Percentiles rank a stretch among this genome's conserved stretches.
Conservation (phyloP, 2,329 filamentous ascomycete species). For the Paracorniculantispora psalliotae region DNA sequence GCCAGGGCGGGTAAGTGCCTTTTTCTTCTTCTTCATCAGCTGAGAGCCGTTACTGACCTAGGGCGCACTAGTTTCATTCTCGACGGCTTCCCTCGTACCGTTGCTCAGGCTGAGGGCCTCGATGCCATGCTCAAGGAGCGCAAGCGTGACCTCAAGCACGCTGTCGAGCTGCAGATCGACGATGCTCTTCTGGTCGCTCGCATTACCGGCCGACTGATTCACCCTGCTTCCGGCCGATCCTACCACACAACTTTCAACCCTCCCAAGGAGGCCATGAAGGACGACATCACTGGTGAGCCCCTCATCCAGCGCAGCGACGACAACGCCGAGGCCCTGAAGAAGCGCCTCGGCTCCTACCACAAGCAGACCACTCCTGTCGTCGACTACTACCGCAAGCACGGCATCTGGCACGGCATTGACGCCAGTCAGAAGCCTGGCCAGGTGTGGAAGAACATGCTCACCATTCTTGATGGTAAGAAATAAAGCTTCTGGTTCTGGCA, state of each 20-base stretch:
- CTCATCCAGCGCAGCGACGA: conserved; percentile 95
- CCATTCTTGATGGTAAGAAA: conserved; percentile 67
- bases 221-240: conserved; percentile 91
- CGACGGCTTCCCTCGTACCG: conserved; percentile 95
- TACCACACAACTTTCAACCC: conserved; percentile 99
- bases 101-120: conserved; percentile 89
- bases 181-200: conserved; percentile 88
- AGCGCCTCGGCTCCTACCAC: conserved; percentile 91
- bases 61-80: conserved; percentile 76
- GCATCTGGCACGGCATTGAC: conserved; percentile 94
- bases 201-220: conserved; percentile 92
- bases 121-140: conserved; percentile 81
- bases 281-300: conserved; percentile 94
- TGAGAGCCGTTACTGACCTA: neutral
- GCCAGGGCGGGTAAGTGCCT: conserved; percentile 86
- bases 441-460: conserved; percentile 90
- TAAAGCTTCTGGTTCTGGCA: conserved; percentile 15
- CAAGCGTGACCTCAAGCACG: conserved; percentile 85
- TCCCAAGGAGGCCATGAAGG: conserved; percentile 87
- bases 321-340: conserved; percentile 93
- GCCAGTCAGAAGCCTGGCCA: conserved; percentile 92
- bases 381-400: conserved; percentile 92
- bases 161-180: conserved; percentile 94
- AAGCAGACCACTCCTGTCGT: conserved; percentile 89
- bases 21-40: neutral